Base-by-base conservation (phyloP, 225 moss, liverwort and hornwort species). In the Bryum argenteum region DNA sequence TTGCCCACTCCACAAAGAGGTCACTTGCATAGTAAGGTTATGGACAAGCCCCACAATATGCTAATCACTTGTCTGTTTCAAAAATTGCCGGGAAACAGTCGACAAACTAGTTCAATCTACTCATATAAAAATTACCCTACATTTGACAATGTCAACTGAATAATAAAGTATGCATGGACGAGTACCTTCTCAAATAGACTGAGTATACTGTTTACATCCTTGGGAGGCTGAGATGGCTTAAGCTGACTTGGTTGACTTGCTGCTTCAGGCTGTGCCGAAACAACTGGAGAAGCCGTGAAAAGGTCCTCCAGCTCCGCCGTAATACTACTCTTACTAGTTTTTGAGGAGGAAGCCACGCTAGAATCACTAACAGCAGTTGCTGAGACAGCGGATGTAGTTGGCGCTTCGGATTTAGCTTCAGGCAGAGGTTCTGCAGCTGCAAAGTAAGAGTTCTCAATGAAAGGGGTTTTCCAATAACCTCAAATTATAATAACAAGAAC, bases 111-210 rank as follows among this genome's bases (percentile, higher is more conserved):
- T 37, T 13, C 44, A 11, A 33, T 33, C 10, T 39, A 24, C 44
- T 56, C 26, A 54, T 19, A 12, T 15, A 10, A 66, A 18, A 5
- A 33, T 33, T 33, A 33, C 33, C 33, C 33, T 33, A 33, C 33
- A 33, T 33, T 33, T 33, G 33, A 33, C 33, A 3, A 33, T 33
- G 33, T 33, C 38, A 58, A 13, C 9, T 19, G 14, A 52, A 67
- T 33, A 12, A 51, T 10, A 54, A 1, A 10, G 19, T 14, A 40
- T 13, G 42, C 11, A 59, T 41, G 69, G 18, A 65, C 33, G 4
- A 69, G 18, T 73, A 93, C 93, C 78, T 90, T 89, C 77, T 94
- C 97, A 83, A 94, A 98, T 19, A 94, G 88, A 68, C 90, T 98
- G n/a, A 98, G 86, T 75, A 98, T 94, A 76, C 88, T 91, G 69